Conservation (phyloP, 2,329 filamentous ascomycete species). For the Pseudomassariella vexata region DNA sequence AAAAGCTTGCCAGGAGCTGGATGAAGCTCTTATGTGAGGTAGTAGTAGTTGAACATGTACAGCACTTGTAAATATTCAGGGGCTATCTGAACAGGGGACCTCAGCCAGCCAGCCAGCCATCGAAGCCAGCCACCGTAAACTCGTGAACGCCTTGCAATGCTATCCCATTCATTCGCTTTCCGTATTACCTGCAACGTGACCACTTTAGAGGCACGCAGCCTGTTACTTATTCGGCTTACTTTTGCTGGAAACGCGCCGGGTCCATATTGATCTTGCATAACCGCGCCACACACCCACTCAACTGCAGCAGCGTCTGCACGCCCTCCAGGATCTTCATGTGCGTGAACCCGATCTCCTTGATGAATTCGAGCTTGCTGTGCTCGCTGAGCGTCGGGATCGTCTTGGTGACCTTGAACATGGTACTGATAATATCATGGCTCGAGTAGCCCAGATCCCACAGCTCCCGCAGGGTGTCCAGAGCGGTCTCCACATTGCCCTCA, state of each 20-base stretch:
- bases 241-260: constrained; percentile 71
- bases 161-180: background rate
- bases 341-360: constrained; percentile 97
- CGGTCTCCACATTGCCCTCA: constrained; percentile 83
- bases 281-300: constrained; percentile 86
- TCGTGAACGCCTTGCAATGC: constrained; percentile 21
- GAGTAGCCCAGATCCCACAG: constrained; percentile 94
- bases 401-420: constrained; percentile 98
- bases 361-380: constrained; percentile 93
- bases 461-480: constrained; percentile 80
- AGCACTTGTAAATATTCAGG: constrained; percentile 8
- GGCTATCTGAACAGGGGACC: too few relatives aligned
- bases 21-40: too few relatives aligned
- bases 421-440: constrained; percentile 98
- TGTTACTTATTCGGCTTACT: too few relatives aligned
- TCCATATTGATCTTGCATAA: constrained; percentile 97
- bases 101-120: background rate
- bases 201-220: too few relatives aligned
- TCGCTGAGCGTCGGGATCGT: constrained; percentile 88
- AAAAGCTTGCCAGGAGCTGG: too few relatives aligned
- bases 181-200: constrained; percentile 26
- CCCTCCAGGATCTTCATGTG: constrained; percentile 99
- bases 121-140: constrained; percentile 10
- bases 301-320: constrained; percentile 87
- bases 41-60: constrained; percentile 2